phyloP scores from a whole-genome alignment of 1,139 yeast species.

The Magnusiomyces magnusii region DNA sequence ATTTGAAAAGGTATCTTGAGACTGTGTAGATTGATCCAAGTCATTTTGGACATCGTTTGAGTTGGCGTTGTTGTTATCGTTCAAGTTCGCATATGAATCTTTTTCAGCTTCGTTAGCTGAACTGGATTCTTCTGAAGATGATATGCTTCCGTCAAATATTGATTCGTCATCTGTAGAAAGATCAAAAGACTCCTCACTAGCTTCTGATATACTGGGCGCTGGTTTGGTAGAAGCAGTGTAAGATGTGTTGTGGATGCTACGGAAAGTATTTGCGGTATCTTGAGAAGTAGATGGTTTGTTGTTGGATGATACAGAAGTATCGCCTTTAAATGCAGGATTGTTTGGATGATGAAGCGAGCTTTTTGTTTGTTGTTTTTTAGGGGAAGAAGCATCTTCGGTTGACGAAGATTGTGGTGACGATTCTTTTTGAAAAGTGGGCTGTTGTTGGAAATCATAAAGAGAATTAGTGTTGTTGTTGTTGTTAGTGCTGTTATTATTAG shows the following conservation, averaged over 20 bases:
- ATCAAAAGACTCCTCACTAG: slow-evolving; percentile 12
- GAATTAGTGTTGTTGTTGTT: no score
- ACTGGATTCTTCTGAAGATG: slow-evolving; percentile 13
- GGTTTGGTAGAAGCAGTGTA: slow-evolving; percentile 10
- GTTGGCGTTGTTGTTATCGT: no score
- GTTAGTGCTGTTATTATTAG: slow-evolving; percentile 1
- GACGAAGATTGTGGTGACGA: neutral
- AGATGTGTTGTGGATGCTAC: slow-evolving; percentile 10
- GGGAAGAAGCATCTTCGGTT: neutral
- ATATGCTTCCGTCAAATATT: slow-evolving; percentile 11
- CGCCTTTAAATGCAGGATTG: slow-evolving; percentile 14
- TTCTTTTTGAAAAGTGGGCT: slow-evolving; percentile 2
- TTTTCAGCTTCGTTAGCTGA: slow-evolving; percentile 7
- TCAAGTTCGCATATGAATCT: no score
- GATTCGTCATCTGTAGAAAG: slow-evolving; percentile 14
- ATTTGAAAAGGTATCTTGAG: no score
- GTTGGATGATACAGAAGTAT: slow-evolving; percentile 2
- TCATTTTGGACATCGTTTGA: neutral
- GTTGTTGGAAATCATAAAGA: no score
- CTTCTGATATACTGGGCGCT: slow-evolving; percentile 13
- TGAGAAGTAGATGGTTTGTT: neutral
- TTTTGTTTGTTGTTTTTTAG: slow-evolving; percentile 9
- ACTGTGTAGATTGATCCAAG: neutral
- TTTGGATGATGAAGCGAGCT: slow-evolving; percentile 17
- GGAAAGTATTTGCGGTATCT: slow-evolving; percentile 3